Evolutionary conservation across 164 flowering plant genomes (phyloP), one percentile per base, ranked within the genome.

Genomic region (Macadamia tetraphylla): DNA sequence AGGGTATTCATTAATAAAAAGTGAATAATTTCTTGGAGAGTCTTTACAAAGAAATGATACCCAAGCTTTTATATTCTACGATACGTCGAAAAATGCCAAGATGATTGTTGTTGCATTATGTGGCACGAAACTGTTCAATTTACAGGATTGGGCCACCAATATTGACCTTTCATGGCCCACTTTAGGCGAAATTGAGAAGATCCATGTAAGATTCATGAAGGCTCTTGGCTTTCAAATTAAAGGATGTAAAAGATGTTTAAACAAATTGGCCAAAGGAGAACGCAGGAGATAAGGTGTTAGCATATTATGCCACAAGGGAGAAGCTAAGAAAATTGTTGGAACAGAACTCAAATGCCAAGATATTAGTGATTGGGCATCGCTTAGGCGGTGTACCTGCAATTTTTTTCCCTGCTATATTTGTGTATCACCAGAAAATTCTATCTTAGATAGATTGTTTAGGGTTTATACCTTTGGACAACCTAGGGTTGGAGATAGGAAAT

Each of bases 401-500:
- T 35, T 60, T 87, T 0, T 88, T 88, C 48, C 84, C 86, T 2
- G 75, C 88, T 0, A 29, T 88, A 30, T 64, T 90, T 23, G 71
- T 79, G 0, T 46, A 78, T 29, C 85, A 90, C 60, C 70, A 78
- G 15, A 88, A 71, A 65, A 40, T 2, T 6, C 18, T 59, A 44
- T 88, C 60, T 55, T 88, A 75, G 74, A 76, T 60, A 77, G 86
- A 35, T 5, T 85, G 18, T 74, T 65, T 6, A 90, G 84, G 0
- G 76, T 88, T 4, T 81, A 84, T 61, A 86, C 92, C 0, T 90
- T 75, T 62, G 91, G 88, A 17, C 87, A 89, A 56, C 93, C 96
- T 7, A 77, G 90, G 56, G 88, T 90, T 44, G 96, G 93, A 11
- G 86, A 87, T 67, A 70, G 51, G 13, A 30, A 48, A 13, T 84